Percentiles rank a stretch among this genome's conserved stretches.
phyloP scores from a whole-genome alignment of 257 asterid genomes.

The Solanum arcanum region DNA sequence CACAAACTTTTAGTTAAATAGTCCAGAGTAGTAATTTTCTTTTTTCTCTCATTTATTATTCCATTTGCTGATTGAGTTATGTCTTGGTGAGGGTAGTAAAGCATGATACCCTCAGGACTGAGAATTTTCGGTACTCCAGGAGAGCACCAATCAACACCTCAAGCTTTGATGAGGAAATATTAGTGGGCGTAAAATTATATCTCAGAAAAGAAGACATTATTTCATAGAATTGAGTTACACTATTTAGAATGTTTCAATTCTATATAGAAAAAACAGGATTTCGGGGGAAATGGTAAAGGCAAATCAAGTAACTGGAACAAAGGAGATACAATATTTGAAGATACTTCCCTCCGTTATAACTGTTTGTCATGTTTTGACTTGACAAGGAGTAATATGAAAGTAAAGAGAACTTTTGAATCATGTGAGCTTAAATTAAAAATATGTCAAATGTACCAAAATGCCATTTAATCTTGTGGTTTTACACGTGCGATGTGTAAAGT shows the following conservation, averaged over 20 bases:
- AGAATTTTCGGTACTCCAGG: too few species aligned
- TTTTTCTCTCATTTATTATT: too few species aligned
- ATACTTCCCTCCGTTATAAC: neutral
- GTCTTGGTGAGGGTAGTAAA: too few species aligned
- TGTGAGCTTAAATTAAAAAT: neutral
- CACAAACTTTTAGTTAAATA: too few species aligned
- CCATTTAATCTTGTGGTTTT: neutral
- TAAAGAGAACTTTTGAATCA: too few species aligned
- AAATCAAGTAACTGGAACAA: neutral
- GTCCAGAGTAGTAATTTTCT: too few species aligned
- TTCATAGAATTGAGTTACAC: neutral
- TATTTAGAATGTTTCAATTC: neutral
- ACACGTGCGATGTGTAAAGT: neutral
- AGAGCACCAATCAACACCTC: too few species aligned
- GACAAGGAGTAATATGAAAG: neutral
- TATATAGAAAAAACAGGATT: neutral
- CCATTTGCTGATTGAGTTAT: too few species aligned
- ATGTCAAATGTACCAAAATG: too few species aligned
- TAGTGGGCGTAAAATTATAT: neutral
- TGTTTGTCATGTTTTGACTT: neutral
- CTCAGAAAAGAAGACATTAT: neutral
- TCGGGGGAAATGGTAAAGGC: neutral
- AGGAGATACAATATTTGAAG: neutral
- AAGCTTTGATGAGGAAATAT: neutral
- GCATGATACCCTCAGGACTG: too few species aligned